phyloP scores from a whole-genome alignment of 2,329 filamentous ascomycete species.

The Aspergillus amoenus region DNA sequence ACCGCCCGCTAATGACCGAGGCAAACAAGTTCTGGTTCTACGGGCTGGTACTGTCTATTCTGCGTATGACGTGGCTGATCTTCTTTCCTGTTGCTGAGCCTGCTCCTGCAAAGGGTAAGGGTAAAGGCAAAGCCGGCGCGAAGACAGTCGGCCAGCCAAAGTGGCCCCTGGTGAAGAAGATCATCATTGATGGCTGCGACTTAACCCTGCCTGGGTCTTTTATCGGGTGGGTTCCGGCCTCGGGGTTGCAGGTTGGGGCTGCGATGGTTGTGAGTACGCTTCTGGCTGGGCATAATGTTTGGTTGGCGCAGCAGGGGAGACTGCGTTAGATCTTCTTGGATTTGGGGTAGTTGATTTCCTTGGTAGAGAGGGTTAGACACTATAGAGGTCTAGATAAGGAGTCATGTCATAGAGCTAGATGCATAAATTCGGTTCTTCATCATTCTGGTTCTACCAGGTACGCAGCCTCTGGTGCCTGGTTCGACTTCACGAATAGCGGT shows the following conservation, averaged over 20 bases:
- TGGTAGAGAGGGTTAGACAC: too few species aligned
- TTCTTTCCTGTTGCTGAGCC: neutral
- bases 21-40: conserved; percentile 70
- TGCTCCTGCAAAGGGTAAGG: neutral
- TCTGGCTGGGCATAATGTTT: conserved; percentile 1
- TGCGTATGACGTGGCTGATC: conserved; percentile 25
- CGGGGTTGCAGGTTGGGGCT: conserved; percentile 53
- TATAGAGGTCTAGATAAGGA: too few species aligned
- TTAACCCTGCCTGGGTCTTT: conserved; percentile 59
- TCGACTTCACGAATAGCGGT: too few species aligned
- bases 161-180: conserved; percentile 42
- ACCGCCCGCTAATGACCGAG: conserved; percentile 53
- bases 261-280: conserved; percentile 62
- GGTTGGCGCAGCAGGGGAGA: neutral
- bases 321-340: neutral
- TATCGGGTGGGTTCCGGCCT: conserved; percentile 60
- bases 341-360: neutral
- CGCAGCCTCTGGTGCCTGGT: too few species aligned
- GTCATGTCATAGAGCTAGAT: too few species aligned
- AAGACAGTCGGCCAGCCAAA: neutral
- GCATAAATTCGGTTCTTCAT: too few species aligned
- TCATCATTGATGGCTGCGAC: conserved; percentile 60
- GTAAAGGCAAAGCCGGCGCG: neutral
- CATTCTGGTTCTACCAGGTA: too few species aligned
- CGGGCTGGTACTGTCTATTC: conserved; percentile 53